Evolutionary conservation across 108 stramenopile genomes (phyloP).

Genomic region (Bacterosira constricta): DNA sequence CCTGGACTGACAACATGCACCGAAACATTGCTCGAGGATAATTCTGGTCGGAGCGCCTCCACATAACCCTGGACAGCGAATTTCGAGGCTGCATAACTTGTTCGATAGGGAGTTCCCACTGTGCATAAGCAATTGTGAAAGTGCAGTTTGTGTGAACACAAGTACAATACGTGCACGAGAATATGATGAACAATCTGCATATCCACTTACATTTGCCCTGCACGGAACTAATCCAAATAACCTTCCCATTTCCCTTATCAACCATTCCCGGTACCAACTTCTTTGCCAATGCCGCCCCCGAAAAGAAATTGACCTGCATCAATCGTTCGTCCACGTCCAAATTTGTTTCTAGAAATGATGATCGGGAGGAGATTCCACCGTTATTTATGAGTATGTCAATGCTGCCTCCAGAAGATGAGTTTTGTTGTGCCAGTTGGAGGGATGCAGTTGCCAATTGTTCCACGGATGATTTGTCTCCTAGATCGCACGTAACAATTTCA

Average conservation of each 20-base stretch:
- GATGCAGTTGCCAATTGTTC: slow-evolving; percentile 39
- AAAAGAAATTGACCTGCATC: slow-evolving; percentile 87
- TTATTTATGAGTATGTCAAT: slow-evolving; percentile 81
- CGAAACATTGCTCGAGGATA: slow-evolving; percentile 58
- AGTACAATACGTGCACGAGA: no score
- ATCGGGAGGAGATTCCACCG: slow-evolving; percentile 82
- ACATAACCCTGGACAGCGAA: slow-evolving; percentile 89
- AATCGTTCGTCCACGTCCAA: slow-evolving; percentile 72
- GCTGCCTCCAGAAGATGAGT: not conserved
- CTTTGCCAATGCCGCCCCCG: slow-evolving; percentile 73
- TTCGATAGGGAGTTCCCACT: slow-evolving; percentile 79
- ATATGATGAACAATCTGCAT: no score
- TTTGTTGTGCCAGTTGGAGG: slow-evolving; percentile 15
- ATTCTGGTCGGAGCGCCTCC: slow-evolving; percentile 79
- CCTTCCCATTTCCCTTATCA: slow-evolving; percentile 37
- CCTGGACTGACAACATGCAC: slow-evolving; percentile 78
- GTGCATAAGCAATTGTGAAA: no score
- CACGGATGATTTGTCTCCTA: slow-evolving; percentile 56
- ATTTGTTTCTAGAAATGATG: slow-evolving; percentile 70
- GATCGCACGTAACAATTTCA: slow-evolving; percentile 57
- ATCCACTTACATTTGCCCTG: slow-evolving; percentile 69
- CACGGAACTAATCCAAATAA: slow-evolving; percentile 79
- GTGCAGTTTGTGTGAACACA: no score
- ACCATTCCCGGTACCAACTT: slow-evolving; percentile 75
- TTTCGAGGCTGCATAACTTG: slow-evolving; percentile 82